phyloP scores from a whole-genome alignment of 1,139 yeast genomes.

The Debaryomyces psychrophilus region DNA sequence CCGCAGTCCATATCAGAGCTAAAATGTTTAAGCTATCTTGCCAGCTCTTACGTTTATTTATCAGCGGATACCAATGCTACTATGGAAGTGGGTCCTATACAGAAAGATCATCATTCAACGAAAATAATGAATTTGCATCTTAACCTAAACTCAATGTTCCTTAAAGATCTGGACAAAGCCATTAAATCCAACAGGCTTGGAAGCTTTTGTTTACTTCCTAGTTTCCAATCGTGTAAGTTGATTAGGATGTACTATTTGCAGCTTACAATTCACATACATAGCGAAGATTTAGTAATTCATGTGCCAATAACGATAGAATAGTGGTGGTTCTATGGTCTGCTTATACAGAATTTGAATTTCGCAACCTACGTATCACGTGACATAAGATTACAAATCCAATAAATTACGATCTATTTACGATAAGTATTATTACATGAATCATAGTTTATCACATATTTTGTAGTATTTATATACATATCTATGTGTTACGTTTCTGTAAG shows the following conservation, averaged over 20 bases:
- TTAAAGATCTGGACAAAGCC: conserved; percentile 8
- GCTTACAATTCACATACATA: not conserved
- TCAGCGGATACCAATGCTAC: not conserved
- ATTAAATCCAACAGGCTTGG: conserved; percentile 8
- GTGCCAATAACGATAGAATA: conserved; percentile 1
- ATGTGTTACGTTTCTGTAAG: no score
- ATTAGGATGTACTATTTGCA: conserved; percentile 7
- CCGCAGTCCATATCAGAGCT: not conserved
- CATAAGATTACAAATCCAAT: conserved; percentile 4
- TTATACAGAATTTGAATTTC: not conserved
- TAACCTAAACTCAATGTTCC: conserved; percentile 4
- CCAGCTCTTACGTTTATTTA: not conserved
- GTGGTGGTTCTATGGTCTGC: no score
- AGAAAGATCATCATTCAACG: not conserved
- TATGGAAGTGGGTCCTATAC: not conserved
- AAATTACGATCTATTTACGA: not conserved
- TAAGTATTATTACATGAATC: not conserved
- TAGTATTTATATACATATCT: not conserved
- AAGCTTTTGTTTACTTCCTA: conserved; percentile 7
- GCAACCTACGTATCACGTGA: not conserved
- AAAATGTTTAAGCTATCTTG: not conserved
- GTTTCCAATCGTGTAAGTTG: conserved; percentile 7
- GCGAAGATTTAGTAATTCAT: not conserved
- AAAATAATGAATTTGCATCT: not conserved
- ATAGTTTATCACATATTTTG: not conserved